These are phyloP conservation scores for Flaveria brownii DNA, from an alignment of 129 eudicot species.

Conservation along the genomic window DNA sequence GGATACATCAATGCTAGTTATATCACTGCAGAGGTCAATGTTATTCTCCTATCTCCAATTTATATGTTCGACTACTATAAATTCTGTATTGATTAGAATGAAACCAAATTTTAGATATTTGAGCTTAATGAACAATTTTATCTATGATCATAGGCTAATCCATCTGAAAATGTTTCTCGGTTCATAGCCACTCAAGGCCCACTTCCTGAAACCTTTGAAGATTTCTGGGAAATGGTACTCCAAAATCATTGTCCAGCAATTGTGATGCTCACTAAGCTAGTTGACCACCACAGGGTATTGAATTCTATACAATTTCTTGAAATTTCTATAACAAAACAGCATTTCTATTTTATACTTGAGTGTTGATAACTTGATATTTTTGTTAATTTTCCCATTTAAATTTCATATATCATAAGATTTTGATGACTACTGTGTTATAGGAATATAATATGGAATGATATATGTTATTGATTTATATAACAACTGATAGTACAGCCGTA, in stretches of 20 bases:
- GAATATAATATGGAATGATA: background rate
- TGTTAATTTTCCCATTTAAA: background rate
- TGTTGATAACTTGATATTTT: background rate
- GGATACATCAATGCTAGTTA: conserved; percentile 95
- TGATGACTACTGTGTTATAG: background rate
- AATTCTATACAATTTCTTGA: background rate
- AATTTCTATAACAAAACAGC: background rate
- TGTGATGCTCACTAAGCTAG: conserved; percentile 85
- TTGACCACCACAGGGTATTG: conserved; percentile 80
- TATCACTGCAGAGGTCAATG: conserved; percentile 43
- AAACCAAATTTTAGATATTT: conserved; percentile 1
- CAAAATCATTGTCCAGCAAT: conserved; percentile 82
- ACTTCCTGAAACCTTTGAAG: conserved; percentile 81
- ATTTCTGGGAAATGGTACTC: conserved; percentile 97
- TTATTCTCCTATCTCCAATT: conserved; percentile 1
- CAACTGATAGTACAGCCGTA: background rate
- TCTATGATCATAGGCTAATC: conserved; percentile 56
- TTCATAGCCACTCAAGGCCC: conserved; percentile 99
- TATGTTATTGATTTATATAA: background rate
- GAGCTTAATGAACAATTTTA: conserved; percentile 4
- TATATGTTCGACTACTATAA: conserved; percentile 6
- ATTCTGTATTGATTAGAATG: background rate
- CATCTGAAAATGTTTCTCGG: conserved; percentile 67
- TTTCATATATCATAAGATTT: background rate
- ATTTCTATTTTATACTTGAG: background rate